These are phyloP conservation scores for Lagenaria siceraria DNA, from an alignment of 306 rosid genomes.

Conservation along the genomic window DNA sequence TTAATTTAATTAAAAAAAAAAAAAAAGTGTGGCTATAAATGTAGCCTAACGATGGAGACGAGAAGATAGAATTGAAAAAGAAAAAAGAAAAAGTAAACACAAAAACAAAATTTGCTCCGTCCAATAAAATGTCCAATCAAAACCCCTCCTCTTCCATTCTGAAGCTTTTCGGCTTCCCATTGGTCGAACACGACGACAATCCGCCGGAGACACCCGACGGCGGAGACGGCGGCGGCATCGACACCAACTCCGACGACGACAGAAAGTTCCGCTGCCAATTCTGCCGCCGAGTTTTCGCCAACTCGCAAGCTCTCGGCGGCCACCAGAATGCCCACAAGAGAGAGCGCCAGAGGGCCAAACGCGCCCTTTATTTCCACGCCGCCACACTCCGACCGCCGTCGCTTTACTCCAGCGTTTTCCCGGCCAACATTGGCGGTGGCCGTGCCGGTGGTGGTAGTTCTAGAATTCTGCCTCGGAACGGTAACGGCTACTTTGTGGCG, in stretches of 20 bases:
- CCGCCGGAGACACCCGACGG: slow-evolving; percentile 8
- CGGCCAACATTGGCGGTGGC: background rate
- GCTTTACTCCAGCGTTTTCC: background rate
- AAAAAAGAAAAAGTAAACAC: background rate
- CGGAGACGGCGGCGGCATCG: background rate
- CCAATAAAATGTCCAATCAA: slow-evolving; percentile 19
- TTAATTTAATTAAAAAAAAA: too few relatives aligned
- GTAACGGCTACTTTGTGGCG: background rate
- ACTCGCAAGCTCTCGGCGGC: slow-evolving; percentile 65
- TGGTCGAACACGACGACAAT: slow-evolving; percentile 22
- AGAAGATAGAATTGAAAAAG: background rate
- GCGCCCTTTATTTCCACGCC: slow-evolving; percentile 23
- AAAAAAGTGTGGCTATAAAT: background rate
- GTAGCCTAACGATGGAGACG: background rate
- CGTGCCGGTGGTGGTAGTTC: background rate
- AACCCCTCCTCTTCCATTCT: slow-evolving; percentile 21
- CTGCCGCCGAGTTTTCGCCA: slow-evolving; percentile 39
- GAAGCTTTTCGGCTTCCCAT: slow-evolving; percentile 46
- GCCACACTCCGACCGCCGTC: slow-evolving; percentile 4
- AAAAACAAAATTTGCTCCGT: background rate
- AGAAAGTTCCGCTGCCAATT: slow-evolving; percentile 52
- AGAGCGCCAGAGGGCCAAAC: slow-evolving; percentile 51
- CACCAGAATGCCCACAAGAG: slow-evolving; percentile 78
- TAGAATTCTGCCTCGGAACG: background rate
- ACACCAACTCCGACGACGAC: slow-evolving; percentile 12